These are phyloP conservation scores for Parathielavia hyrcaniae DNA, from an alignment of 495 filamentous ascomycete genomes.

Conservation along the genomic window DNA sequence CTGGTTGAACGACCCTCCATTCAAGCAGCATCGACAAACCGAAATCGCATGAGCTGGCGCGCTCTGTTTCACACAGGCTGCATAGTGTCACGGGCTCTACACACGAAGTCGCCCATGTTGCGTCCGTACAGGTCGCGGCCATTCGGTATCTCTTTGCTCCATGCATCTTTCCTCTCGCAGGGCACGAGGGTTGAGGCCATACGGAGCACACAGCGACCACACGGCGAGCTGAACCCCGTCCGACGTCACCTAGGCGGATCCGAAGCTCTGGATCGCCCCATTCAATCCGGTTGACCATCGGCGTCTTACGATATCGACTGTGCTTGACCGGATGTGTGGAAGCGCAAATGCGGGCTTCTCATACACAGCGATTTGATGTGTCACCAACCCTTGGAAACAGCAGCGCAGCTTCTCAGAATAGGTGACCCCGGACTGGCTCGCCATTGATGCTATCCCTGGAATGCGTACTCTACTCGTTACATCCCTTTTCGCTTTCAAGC, in stretches of 20 bases:
- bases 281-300: slow-evolving; percentile 6
- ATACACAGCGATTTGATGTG: slow-evolving; percentile 2
- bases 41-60: neutral
- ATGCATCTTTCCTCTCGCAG: slow-evolving; percentile 1
- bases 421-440: neutral
- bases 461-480: too few relatives aligned
- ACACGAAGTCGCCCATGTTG: slow-evolving; percentile 12
- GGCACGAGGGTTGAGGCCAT: neutral
- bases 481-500: neutral
- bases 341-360: neutral
- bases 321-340: neutral
- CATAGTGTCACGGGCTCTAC: slow-evolving; percentile 10
- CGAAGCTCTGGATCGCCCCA: neutral
- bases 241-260: neutral
- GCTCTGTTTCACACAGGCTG: slow-evolving; percentile 8
- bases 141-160: neutral
- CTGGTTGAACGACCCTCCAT: neutral
- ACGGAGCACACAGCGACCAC: neutral
- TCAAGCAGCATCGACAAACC: neutral
- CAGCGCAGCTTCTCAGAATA: neutral
- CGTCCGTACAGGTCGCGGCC: slow-evolving; percentile 6
- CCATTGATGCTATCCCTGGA: neutral
- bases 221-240: slow-evolving; percentile 15
- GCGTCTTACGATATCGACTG: slow-evolving; percentile 4
- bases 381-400: slow-evolving; percentile 5